A percentile compares a stretch with the other conserved stretches of the same genome.
Conservation (phyloP, 805 yeast genomes). For the Scheffersomyces spartinae region DNA sequence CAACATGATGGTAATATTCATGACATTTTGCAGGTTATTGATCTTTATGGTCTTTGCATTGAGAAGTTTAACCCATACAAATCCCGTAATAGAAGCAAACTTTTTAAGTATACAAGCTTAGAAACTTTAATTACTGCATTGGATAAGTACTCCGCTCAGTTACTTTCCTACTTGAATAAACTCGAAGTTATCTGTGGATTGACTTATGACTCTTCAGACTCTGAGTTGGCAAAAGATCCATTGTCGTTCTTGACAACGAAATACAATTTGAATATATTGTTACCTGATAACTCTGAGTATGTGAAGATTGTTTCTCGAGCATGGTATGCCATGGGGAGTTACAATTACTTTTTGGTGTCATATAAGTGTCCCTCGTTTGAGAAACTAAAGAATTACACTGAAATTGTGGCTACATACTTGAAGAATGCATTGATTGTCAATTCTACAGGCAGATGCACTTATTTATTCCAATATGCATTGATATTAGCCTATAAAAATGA, state of each 20-base stretch:
- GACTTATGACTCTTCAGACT: constrained; percentile 12
- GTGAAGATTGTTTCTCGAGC: constrained; percentile 19
- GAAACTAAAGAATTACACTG: constrained; percentile 7
- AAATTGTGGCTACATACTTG: constrained; percentile 12
- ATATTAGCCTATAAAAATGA: constrained; percentile 33
- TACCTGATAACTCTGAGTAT: constrained; percentile 15
- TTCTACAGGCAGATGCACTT: constrained; percentile 17
- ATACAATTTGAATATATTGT: constrained; percentile 20
- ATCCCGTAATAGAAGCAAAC: too few relatives aligned
- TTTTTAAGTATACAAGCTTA: constrained; percentile 12
- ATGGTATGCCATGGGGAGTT: constrained; percentile 26
- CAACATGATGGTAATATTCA: constrained; percentile 17
- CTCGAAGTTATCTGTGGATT: constrained; percentile 14
- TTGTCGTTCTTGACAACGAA: constrained; percentile 25
- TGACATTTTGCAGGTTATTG: constrained; percentile 22
- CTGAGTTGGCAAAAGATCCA: constrained; percentile 5
- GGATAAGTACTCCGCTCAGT: constrained; percentile 7
- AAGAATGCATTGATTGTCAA: constrained; percentile 26
- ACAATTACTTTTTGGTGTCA: constrained; percentile 15
- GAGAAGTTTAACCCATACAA: constrained; percentile 24
- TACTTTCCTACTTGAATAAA: constrained; percentile 13
- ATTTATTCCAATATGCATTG: constrained; percentile 36
- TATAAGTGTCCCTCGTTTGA: constrained; percentile 13
- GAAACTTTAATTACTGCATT: constrained; percentile 12
- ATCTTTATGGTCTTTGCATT: constrained; percentile 21